These are phyloP conservation scores for Fusarium foetens DNA, from an alignment of 2,329 filamentous ascomycete genomes.

Conservation along the genomic window DNA sequence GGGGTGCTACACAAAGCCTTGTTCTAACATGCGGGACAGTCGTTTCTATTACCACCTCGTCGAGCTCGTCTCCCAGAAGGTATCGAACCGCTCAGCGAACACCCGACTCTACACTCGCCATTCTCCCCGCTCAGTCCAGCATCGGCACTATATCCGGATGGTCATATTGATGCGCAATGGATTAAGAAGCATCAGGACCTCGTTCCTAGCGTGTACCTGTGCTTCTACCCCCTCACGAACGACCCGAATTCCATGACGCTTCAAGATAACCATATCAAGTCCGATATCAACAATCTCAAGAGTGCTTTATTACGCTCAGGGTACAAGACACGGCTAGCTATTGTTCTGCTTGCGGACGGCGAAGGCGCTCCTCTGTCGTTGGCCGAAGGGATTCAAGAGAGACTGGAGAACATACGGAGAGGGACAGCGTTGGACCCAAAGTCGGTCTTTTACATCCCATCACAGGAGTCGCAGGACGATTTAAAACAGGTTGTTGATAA, in stretches of 20 bases:
- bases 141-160: slow-evolving; percentile 89
- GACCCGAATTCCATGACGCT: slow-evolving; percentile 78
- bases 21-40: slow-evolving; percentile 53
- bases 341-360: slow-evolving; percentile 62
- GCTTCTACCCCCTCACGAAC: slow-evolving; percentile 81
- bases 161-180: slow-evolving; percentile 84
- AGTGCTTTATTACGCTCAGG: slow-evolving; percentile 73
- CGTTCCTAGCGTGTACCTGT: slow-evolving; percentile 81
- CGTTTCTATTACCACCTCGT: slow-evolving; percentile 66
- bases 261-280: slow-evolving; percentile 88
- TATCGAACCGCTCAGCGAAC: slow-evolving; percentile 58
- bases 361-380: slow-evolving; percentile 54
- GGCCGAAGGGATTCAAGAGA: slow-evolving; percentile 73
- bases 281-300: slow-evolving; percentile 83
- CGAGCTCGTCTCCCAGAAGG: slow-evolving; percentile 64
- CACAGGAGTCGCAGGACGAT: slow-evolving; percentile 76
- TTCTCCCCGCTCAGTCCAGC: slow-evolving; percentile 88
- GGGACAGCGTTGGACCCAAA: slow-evolving; percentile 85
- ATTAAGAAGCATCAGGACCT: slow-evolving; percentile 87
- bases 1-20: slow-evolving; percentile 25
- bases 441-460: slow-evolving; percentile 84
- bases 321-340: slow-evolving; percentile 80
- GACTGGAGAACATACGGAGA: slow-evolving; percentile 80
- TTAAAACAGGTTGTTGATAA: slow-evolving; percentile 78
- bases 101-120: slow-evolving; percentile 82